These are phyloP conservation scores for Mortierella antarctica DNA, from an alignment of 192 early-diverging fungal species.

Conservation along the genomic window DNA sequence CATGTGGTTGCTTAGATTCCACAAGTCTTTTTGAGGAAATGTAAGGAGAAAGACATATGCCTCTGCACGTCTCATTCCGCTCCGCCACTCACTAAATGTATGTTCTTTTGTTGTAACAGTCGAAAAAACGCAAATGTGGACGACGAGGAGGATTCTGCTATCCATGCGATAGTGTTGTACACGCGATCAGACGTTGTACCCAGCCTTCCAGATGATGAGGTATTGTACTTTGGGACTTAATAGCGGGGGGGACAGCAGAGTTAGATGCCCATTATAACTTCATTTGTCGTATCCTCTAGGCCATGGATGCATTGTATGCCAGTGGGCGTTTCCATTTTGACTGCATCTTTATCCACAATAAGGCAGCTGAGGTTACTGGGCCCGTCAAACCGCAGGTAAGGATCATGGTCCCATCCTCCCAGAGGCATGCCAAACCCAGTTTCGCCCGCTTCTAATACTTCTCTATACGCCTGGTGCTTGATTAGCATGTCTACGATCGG, in stretches of 20 bases:
- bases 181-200: slow-evolving; percentile 46
- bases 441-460: neutral
- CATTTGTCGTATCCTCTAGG: slow-evolving; percentile 9
- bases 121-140: slow-evolving; percentile 16
- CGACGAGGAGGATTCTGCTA: slow-evolving; percentile 7
- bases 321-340: slow-evolving; percentile 32
- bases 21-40: slow-evolving; percentile 30
- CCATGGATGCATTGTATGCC: slow-evolving; percentile 8
- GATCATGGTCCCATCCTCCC: neutral
- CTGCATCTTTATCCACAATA: slow-evolving; percentile 48
- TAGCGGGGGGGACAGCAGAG: neutral
- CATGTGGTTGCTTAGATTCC: slow-evolving; percentile 11
- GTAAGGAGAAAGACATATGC: slow-evolving; percentile 4
- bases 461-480: neutral
- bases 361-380: slow-evolving; percentile 21
- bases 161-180: slow-evolving; percentile 45
- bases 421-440: neutral
- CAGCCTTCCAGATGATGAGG: slow-evolving; percentile 20
- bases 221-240: neutral
- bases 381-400: slow-evolving; percentile 46
- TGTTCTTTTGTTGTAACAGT: slow-evolving; percentile 1
- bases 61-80: neutral
- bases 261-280: neutral
- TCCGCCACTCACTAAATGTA: neutral
- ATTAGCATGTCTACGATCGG: slow-evolving; percentile 49